Evolutionary conservation across 495 filamentous ascomycete genomes (phyloP).

Genomic region (Podospora tetraspora): DNA sequence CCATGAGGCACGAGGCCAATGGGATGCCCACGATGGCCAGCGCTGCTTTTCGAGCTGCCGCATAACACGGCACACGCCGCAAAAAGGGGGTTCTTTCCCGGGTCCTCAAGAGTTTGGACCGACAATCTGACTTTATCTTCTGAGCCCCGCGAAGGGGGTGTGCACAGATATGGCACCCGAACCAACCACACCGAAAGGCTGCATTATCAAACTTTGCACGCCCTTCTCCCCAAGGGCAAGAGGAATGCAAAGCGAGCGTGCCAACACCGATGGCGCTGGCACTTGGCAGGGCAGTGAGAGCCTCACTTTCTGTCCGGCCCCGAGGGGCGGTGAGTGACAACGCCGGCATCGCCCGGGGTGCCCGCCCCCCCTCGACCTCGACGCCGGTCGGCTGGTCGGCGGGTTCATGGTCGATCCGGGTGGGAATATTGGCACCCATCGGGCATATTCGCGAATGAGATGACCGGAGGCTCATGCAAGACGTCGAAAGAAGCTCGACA

Average conservation of each 20-base stretch:
- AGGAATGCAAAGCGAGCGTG: neutral
- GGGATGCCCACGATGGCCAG: neutral
- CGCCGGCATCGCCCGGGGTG: constrained; percentile 2
- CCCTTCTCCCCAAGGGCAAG: neutral
- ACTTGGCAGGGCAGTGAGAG: neutral
- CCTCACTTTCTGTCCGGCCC: neutral
- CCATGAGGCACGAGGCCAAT: constrained; percentile 5
- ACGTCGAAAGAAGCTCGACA: neutral
- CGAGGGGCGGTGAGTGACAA: constrained; percentile 5
- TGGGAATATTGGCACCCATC: constrained; percentile 3
- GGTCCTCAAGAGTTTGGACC: neutral
- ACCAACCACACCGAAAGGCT: neutral
- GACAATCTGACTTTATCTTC: neutral
- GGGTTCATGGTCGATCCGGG: neutral
- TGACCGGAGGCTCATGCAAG: neutral
- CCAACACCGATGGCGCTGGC: neutral
- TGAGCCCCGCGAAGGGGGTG: neutral
- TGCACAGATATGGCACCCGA: neutral
- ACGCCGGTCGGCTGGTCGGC: neutral
- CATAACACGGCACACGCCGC: constrained; percentile 9
- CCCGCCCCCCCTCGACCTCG: neutral
- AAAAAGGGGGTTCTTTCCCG: neutral
- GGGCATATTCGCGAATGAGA: constrained; percentile 3
- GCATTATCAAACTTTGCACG: neutral
- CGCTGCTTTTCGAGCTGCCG: neutral